Evolutionary conservation across 2,329 filamentous ascomycete species (phyloP).

Genomic region (Aspergillus carbonarius): DNA sequence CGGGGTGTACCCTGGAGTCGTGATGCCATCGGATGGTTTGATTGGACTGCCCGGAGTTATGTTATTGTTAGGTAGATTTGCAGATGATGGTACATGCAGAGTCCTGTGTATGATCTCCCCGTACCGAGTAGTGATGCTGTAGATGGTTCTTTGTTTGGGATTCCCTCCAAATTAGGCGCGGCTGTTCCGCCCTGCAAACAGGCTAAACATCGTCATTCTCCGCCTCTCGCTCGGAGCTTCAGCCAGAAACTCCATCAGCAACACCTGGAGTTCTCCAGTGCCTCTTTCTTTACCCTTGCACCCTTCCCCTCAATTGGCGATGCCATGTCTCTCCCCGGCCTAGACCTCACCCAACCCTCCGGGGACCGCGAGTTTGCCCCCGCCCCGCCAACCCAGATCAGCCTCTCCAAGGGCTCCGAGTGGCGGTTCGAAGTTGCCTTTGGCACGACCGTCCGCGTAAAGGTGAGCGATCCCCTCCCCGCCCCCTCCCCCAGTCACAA

Average conservation of each 20-base stretch:
- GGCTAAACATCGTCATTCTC: conserved; percentile 20
- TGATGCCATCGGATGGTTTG: conserved; percentile 10
- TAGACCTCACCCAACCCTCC: conserved; percentile 65
- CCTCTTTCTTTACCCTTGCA: background rate
- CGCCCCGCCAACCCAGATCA: conserved; percentile 47
- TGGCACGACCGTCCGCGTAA: conserved; percentile 53
- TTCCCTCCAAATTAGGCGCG: background rate
- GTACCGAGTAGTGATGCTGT: background rate
- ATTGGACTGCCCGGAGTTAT: conserved; percentile 4
- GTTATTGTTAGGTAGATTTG: conserved; percentile 8
- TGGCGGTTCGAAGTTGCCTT: conserved; percentile 74
- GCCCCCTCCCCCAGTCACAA: background rate
- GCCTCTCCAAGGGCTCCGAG: conserved; percentile 66
- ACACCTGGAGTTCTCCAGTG: background rate
- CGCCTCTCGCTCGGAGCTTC: conserved; percentile 5
- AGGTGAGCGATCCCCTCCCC: conserved; percentile 38
- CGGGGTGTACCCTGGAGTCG: conserved; percentile 7
- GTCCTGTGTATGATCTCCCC: background rate
- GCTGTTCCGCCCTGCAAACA: conserved; percentile 18
- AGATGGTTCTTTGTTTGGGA: background rate
- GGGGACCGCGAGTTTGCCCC: conserved; percentile 46
- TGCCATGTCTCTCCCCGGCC: conserved; percentile 70
- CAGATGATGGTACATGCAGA: conserved; percentile 4
- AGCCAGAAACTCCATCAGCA: background rate
- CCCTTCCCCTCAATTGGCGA: conserved; percentile 12